These are phyloP conservation scores for Trametes elegans DNA, from an alignment of 768 basidiomycete species.

Conservation along the genomic window DNA sequence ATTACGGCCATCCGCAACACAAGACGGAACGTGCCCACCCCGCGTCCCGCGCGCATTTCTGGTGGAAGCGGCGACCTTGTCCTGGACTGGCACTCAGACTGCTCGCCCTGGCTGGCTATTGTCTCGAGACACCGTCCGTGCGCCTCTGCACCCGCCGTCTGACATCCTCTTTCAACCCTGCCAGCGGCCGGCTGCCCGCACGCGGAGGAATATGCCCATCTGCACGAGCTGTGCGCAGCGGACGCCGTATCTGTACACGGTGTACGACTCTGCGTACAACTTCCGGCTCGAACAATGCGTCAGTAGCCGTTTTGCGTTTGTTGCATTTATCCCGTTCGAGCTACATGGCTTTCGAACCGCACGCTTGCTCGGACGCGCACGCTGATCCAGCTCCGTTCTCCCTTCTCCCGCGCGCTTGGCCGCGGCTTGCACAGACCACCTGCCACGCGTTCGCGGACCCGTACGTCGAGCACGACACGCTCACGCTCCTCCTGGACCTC, in stretches of 20 bases:
- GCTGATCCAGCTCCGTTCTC: conserved; percentile 9
- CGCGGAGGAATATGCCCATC: conserved; percentile 77
- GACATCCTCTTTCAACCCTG: not conserved
- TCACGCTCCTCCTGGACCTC: conserved; percentile 74
- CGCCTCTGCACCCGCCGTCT: too few species aligned
- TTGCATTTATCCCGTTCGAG: conserved; percentile 2
- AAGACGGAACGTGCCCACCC: conserved; percentile 8
- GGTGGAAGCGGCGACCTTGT: not conserved
- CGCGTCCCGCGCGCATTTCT: not conserved
- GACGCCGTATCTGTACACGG: conserved; percentile 72
- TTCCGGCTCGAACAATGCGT: conserved; percentile 84
- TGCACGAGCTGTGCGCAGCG: conserved; percentile 73
- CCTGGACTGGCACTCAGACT: not conserved
- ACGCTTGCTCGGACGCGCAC: not conserved
- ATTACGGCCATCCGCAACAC: not conserved
- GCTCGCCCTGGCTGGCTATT: not conserved
- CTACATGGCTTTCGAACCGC: conserved; percentile 3
- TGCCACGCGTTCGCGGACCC: conserved; percentile 78
- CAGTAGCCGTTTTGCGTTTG: too few species aligned
- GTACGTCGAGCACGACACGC: conserved; percentile 79
- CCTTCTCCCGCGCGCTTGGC: too few species aligned
- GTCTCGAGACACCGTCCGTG: not conserved
- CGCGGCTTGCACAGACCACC: conserved; percentile 39
- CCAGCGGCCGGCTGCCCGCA: too few species aligned
- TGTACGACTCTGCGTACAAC: conserved; percentile 77